These are phyloP conservation scores for Curvularia hawaiiensis DNA, from an alignment of 2,329 filamentous ascomycete genomes.

Conservation along the genomic window DNA sequence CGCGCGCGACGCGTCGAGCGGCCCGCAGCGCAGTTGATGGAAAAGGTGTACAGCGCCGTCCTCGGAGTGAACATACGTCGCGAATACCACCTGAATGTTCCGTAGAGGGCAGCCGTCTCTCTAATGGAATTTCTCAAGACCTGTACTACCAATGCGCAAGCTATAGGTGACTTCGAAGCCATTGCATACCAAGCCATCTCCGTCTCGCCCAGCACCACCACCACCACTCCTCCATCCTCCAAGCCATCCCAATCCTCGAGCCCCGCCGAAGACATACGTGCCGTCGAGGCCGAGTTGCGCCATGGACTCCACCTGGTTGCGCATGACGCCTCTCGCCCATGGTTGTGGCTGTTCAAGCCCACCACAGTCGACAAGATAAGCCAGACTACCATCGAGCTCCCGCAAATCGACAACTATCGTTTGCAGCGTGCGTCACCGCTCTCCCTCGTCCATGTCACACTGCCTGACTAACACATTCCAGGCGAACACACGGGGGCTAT, in stretches of 20 bases:
- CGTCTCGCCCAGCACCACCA: constrained; percentile 29
- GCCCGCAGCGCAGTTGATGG: constrained; percentile 42
- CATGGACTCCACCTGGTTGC: constrained; percentile 34
- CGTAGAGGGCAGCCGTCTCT: constrained; percentile 41
- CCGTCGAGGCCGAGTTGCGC: constrained; percentile 39
- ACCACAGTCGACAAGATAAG: constrained; percentile 30
- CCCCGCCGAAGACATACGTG: constrained; percentile 36
- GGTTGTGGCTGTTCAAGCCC: constrained; percentile 45
- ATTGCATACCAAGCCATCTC: constrained; percentile 46
- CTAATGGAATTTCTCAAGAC: constrained; percentile 49
- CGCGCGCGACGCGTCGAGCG: constrained; percentile 20
- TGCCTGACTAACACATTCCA: constrained; percentile 29
- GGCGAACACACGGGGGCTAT: constrained; percentile 41
- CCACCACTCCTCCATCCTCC: constrained; percentile 20
- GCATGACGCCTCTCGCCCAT: constrained; percentile 38
- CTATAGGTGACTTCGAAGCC: constrained; percentile 47
- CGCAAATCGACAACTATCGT: constrained; percentile 35
- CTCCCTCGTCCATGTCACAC: too few relatives aligned
- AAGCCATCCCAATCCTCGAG: constrained; percentile 21
- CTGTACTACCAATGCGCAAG: constrained; percentile 47
- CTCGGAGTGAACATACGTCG: constrained; percentile 43
- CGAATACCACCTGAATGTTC: constrained; percentile 47
- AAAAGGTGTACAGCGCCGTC: constrained; percentile 42
- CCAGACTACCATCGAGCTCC: constrained; percentile 30
- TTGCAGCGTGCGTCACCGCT: constrained; percentile 35